Base-by-base conservation (phyloP, 345 rosid species). In the Chamaenerion angustifolium region DNA sequence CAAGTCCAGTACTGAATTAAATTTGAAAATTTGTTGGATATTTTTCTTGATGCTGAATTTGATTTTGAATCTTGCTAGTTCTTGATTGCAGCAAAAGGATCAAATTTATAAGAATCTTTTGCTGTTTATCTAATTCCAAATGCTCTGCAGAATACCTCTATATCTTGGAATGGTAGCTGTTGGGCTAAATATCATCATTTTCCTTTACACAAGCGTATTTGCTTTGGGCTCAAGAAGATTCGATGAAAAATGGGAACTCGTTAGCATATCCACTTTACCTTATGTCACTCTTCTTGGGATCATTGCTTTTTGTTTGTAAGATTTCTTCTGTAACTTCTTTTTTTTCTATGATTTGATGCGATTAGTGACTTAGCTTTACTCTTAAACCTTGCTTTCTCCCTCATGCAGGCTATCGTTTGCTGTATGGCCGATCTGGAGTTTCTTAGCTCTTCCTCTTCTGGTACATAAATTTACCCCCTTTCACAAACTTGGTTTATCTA, bases 391-490 rank as follows among this genome's bases (percentile, higher is more conserved):
- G 19, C 23, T 10, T 42, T 41, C 60, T 49, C 40, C 40, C 37
- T 2, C 51, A 4, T 60, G 62, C 73, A 90, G 98, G 73, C 66
- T 90, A 40, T 71, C 81, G 42, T 79, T 73, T 65, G 81, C 98
- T 57, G 52, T 90, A 54, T 90, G 95, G 95, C 98, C 98, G 40
- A 79, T 90, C 54, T 90, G 95, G 94, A 73, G 98, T 43, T 77
- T 90, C 74, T 69, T 90, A 81, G 77, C 95, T 61, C 77, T 90
- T 55, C 98, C 98, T 56, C 95, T 90, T 61, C 79, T 90, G 90
- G 98, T 90, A 81, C 3, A 23, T 60, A 31, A 31, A 31, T 31
- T 2, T 23, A 23, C 5, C 27, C 27, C 27, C 37, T 31, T 31
- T 31, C 10, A 31, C 37, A 31, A 31, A 3, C 10, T n/a, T n/a